phyloP scores from a whole-genome alignment of 495 filamentous ascomycete genomes.

The Viridothelium virens region DNA sequence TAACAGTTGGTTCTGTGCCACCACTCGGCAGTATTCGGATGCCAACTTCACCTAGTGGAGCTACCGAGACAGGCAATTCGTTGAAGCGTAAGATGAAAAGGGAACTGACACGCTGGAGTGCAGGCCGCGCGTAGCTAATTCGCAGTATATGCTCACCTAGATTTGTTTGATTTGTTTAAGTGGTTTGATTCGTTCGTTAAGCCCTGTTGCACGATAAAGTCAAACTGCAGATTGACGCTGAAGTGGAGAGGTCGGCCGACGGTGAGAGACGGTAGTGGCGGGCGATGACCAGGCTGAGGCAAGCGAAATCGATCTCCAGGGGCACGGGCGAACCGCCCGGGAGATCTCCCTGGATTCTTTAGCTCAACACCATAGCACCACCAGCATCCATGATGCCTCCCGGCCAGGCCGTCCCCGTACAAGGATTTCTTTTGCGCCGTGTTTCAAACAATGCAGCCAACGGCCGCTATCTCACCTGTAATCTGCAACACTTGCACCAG shows the following conservation, averaged over 20 bases:
- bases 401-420: neutral
- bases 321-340: no score
- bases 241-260: neutral
- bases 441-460: slow-evolving; percentile 10
- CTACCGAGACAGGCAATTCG: neutral
- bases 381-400: no score
- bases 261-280: neutral
- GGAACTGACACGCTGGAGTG: neutral
- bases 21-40: neutral
- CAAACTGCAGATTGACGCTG: neutral
- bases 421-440: slow-evolving; percentile 2
- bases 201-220: neutral
- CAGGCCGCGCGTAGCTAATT: neutral
- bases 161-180: neutral
- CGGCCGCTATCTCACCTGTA: neutral
- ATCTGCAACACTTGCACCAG: neutral
- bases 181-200: neutral
- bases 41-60: neutral
- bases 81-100: neutral
- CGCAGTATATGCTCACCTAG: neutral
- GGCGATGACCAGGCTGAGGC: no score
- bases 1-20: neutral
- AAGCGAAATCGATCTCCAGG: neutral
- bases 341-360: neutral
- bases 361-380: neutral